Conservation (phyloP, 106 monocot genomes). For the Allium sativum region DNA sequence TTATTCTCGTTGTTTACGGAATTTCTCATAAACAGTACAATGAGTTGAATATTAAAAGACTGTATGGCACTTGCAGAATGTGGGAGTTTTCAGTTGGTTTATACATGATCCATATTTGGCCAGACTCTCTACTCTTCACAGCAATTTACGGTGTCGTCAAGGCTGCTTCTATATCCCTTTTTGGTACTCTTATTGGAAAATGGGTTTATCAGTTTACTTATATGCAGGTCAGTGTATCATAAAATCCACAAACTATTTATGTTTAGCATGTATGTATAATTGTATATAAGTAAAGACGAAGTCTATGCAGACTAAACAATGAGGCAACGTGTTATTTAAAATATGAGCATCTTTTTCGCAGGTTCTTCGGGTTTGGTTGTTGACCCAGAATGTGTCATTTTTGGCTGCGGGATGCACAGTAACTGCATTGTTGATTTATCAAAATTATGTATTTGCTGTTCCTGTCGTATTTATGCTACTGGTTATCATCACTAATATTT, state of each 20-base stretch:
- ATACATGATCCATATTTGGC: constrained; percentile 91
- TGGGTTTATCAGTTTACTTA: constrained; percentile 55
- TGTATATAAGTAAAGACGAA: no score
- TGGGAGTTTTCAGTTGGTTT: constrained; percentile 96
- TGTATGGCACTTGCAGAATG: constrained; percentile 45
- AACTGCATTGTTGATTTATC: constrained; percentile 30
- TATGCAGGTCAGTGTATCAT: constrained; percentile 25
- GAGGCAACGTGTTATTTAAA: not conserved
- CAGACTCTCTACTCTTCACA: constrained; percentile 78
- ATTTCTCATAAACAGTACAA: not conserved
- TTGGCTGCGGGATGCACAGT: constrained; percentile 71
- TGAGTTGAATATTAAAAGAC: no score
- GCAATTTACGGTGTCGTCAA: constrained; percentile 90
- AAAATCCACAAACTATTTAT: not conserved
- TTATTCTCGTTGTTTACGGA: not conserved
- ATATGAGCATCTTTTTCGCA: constrained; percentile 6
- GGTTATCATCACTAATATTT: constrained; percentile 47
- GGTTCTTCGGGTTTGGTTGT: constrained; percentile 73
- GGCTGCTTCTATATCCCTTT: constrained; percentile 53
- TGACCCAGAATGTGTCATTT: constrained; percentile 75
- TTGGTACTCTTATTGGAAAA: constrained; percentile 63
- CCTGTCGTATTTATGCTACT: constrained; percentile 39
- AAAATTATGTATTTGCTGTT: constrained; percentile 18
- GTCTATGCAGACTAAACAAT: no score
- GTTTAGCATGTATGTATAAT: no score